A percentile compares a stretch with the other conserved stretches of the same genome.
Conservation (phyloP, 345 rosid genomes). For the Dipteronia dyeriana region DNA sequence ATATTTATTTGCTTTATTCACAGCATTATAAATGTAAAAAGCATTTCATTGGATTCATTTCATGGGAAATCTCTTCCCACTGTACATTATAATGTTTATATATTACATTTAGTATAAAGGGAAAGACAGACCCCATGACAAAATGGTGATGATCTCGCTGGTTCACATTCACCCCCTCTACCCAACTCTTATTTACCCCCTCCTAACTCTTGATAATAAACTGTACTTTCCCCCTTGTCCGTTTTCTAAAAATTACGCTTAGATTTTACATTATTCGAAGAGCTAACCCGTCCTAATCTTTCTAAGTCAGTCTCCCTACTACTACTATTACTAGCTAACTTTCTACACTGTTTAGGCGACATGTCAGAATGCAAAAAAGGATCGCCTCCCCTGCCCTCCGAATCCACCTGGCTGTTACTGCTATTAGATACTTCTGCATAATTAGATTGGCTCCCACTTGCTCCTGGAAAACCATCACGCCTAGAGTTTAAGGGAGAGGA, state of each 20-base stretch:
- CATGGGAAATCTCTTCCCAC: slow-evolving; percentile 9
- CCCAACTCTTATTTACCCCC: slow-evolving; percentile 35
- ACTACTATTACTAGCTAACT: slow-evolving; percentile 29
- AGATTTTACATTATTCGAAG: slow-evolving; percentile 41
- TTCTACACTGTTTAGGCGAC: slow-evolving; percentile 38
- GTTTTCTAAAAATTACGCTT: slow-evolving; percentile 42
- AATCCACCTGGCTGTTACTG: slow-evolving; percentile 23
- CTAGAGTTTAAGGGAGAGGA: slow-evolving; percentile 57
- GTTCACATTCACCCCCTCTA: slow-evolving; percentile 27
- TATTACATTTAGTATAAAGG: background rate
- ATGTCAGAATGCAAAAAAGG: slow-evolving; percentile 43
- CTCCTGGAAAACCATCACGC: slow-evolving; percentile 29
- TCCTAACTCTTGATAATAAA: slow-evolving; percentile 20
- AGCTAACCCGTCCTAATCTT: slow-evolving; percentile 38
- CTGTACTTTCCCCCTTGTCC: slow-evolving; percentile 29
- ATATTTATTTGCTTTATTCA: background rate
- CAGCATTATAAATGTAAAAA: background rate
- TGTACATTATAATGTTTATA: slow-evolving; percentile 10
- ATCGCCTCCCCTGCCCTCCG: slow-evolving; percentile 36
- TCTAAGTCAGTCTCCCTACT: slow-evolving; percentile 41
- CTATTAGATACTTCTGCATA: slow-evolving; percentile 7
- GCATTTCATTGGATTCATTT: background rate
- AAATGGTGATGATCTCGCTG: slow-evolving; percentile 30
- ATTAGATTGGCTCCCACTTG: slow-evolving; percentile 29
- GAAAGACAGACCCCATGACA: slow-evolving; percentile 11